Evolutionary conservation across 1,139 yeast genomes (phyloP), one percentile per base, ranked within the genome.

Genomic region (Blastobotrys buckinghamii): DNA sequence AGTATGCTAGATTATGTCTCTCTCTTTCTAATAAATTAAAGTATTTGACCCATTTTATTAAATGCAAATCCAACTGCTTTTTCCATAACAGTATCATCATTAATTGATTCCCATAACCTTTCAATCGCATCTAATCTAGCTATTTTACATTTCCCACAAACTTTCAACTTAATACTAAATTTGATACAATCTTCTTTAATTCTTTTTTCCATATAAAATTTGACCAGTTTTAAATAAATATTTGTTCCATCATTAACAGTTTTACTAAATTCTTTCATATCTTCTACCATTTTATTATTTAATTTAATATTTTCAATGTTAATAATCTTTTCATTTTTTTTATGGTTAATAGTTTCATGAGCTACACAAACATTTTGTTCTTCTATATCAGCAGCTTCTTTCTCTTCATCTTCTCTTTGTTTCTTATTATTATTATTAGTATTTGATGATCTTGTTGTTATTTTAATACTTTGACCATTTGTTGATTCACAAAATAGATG

Each of bases 131-230:
- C 37, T 33, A 22, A 10, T n/a, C 30, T 15, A 6, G 44, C 44
- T 2, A 15, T 6, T 7, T 6, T 13, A 29, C 44, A 41, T 6
- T 33, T 30, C 2, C 37, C 37, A 20, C 44, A 41, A 10, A 20
- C 44, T 38, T 13, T 27, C 13, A 41, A 41, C 38, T 41, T 41
- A 13, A 41, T 33, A n/a, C 20, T 30, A 19, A 41, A 41, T 38
- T 37, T 29, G 16, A 15, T n/a, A 20, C 29, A 22, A 20, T 37
- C 27, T 19, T 17, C 16, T n/a, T 37, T 37, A 27, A 26, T n/a
- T 22, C 16, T 12, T 20, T 20, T 16, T 16, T 29, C 32, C 12
- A 29, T 13, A 29, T 29, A 29, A 10, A 29, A 29, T 29, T 29
- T 29, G 6, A 29, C 32, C 12, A 29, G 12, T 29, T 29, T 29